Base-by-base conservation (phyloP, 2,329 filamentous ascomycete species). In the Aspergillus tamarii region DNA sequence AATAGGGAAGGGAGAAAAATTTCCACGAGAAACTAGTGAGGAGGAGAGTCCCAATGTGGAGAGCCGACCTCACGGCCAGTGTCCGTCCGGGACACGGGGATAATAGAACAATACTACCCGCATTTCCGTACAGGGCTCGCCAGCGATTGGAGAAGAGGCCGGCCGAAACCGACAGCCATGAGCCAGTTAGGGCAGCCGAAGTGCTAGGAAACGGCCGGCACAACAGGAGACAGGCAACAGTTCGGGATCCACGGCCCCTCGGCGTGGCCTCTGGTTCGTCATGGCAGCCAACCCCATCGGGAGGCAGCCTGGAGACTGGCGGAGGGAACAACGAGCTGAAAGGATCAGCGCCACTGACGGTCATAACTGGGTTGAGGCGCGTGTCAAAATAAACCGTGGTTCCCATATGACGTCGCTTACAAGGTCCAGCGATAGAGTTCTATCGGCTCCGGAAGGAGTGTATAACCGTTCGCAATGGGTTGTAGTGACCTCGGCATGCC, bases 161-260 rank as follows among this genome's bases (percentile, higher is more conserved):
- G 68, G 67, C 63, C 66, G 66, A 70, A 67, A 61, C 63, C 69
- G 67, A 69, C 56, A 56, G 50, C 8, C 14, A 36, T 58, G 39
- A 23, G 43, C 61, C 64, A 66, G 63, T 64, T 36, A 65, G 57
- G 46, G 57, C 36, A 34, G 55, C 39, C 61, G 61, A 52, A 58
- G 60, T 61, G 56, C 64, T 61, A 62, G 55, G 59, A 46, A 63
- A 58, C 34, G 41, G 43, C 55, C 62, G 60, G 52, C 19, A 21
- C 41, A 39, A 32, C 43, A 46, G 57, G 57, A 53, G 64, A 55
- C 57, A 59, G 59, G 61, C 55, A 61, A 30, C 45, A 57, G 21
- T 57, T 64, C 62, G 64, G 64, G 64, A 59, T 66, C 64, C 64
- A 66, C 64, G 64, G 60, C 45, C 43, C 39, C 58, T 59, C 53